Percentiles rank a stretch among this genome's conserved stretches.
phyloP scores from a whole-genome alignment of 1,139 yeast species.

The Casaregolazyma suthepensis region DNA sequence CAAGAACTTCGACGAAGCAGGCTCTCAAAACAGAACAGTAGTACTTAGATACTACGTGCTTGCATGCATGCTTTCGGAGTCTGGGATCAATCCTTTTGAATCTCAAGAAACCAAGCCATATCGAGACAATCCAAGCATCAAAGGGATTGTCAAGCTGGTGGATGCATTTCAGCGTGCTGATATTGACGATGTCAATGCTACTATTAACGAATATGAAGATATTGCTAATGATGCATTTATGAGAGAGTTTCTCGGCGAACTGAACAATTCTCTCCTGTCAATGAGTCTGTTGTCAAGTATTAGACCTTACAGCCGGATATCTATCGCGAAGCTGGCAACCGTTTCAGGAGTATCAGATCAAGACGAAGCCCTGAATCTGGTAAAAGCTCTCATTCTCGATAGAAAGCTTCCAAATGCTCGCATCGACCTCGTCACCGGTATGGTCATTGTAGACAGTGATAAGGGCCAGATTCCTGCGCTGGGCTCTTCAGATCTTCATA shows the following conservation, averaged over 20 bases:
- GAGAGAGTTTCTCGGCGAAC: conserved; percentile 27
- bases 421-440: conserved; percentile 34
- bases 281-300: conserved; percentile 34
- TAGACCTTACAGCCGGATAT: conserved; percentile 36
- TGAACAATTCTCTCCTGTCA: conserved; percentile 31
- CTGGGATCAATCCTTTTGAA: conserved; percentile 60
- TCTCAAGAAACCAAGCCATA: conserved; percentile 44
- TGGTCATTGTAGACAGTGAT: conserved; percentile 4
- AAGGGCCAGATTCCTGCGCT: conserved; percentile 3
- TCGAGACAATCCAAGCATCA: conserved; percentile 35
- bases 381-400: conserved; percentile 41
- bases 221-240: conserved; percentile 29
- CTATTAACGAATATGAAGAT: conserved; percentile 24
- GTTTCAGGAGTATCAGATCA: conserved; percentile 31
- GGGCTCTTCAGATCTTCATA: neutral
- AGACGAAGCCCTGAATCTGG: conserved; percentile 29
- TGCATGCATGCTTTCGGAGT: conserved; percentile 58
- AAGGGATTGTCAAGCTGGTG: conserved; percentile 34
- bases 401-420: conserved; percentile 42
- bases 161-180: conserved; percentile 36
- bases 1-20: conserved; percentile 74
- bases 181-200: conserved; percentile 32
- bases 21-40: conserved; percentile 48
- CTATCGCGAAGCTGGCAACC: conserved; percentile 30
- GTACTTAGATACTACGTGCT: conserved; percentile 59